phyloP scores from a whole-genome alignment of 2,329 filamentous ascomycete species.

The Paraphaeosphaeria sporulosa region DNA sequence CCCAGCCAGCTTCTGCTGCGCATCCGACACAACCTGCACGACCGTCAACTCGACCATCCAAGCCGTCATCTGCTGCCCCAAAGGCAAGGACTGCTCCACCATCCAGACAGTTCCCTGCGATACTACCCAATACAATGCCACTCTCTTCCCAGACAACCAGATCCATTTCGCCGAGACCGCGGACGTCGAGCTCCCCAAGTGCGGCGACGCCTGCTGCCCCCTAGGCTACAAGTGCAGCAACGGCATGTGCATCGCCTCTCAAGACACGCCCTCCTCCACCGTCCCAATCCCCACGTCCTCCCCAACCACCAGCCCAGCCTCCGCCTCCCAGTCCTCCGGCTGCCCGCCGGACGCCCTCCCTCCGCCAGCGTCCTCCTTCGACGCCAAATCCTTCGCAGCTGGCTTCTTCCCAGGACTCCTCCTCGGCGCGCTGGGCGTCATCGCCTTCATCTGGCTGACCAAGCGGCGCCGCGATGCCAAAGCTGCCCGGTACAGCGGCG shows the following conservation, averaged over 20 bases:
- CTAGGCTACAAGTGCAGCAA: constrained; percentile 72
- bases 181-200: constrained; percentile 61
- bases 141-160: constrained; percentile 62
- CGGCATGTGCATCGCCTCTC: constrained; percentile 60
- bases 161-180: constrained; percentile 72
- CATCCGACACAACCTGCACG: constrained; percentile 62
- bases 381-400: constrained; percentile 47
- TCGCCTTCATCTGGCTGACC: constrained; percentile 45
- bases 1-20: constrained; percentile 73
- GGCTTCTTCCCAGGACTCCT: constrained; percentile 49
- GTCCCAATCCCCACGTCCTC: constrained; percentile 35
- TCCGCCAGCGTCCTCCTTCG: constrained; percentile 31
- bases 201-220: constrained; percentile 71
- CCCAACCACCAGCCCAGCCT: constrained; percentile 36
- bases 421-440: constrained; percentile 42
- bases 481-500: constrained; percentile 45
- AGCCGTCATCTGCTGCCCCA: constrained; percentile 75
- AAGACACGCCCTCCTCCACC: constrained; percentile 51
- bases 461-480: constrained; percentile 41
- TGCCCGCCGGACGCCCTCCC: constrained; percentile 27
- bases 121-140: constrained; percentile 66
- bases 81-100: constrained; percentile 62
- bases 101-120: constrained; percentile 73
- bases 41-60: constrained; percentile 66
- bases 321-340: constrained; percentile 40